Evolutionary conservation across 2,329 filamentous ascomycete genomes (phyloP).

Genomic region (Calonectria montana): DNA sequence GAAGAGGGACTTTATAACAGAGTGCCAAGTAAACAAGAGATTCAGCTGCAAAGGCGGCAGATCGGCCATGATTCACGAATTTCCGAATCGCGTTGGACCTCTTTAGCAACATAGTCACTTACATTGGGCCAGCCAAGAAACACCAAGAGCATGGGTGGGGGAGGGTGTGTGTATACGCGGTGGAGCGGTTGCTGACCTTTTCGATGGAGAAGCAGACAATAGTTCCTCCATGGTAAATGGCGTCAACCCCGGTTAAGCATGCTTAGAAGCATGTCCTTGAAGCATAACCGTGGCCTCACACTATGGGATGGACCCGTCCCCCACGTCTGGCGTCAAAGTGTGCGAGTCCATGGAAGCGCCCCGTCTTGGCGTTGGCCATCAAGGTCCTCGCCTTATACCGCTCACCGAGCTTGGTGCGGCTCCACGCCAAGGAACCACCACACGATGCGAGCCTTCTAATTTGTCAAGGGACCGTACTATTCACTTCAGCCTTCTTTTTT

Average conservation of each 20-base stretch:
- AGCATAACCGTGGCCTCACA: background rate
- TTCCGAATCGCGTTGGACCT: background rate
- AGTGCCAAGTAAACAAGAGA: background rate
- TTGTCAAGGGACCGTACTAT: background rate
- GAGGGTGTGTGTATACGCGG: background rate
- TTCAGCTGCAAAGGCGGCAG: constrained; percentile 6
- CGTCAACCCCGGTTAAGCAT: constrained; percentile 15
- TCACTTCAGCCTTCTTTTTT: background rate
- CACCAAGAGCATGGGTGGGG: background rate
- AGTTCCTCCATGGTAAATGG: constrained; percentile 1
- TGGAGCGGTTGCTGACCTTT: background rate
- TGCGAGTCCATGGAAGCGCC: background rate
- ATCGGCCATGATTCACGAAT: constrained; percentile 5
- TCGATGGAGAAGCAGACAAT: constrained; percentile 11
- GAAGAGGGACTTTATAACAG: constrained; percentile 17
- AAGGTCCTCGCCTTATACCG: constrained; percentile 39
- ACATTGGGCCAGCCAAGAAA: background rate
- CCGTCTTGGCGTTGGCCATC: constrained; percentile 36
- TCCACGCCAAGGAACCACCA: background rate
- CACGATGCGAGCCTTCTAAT: background rate
- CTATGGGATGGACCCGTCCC: background rate
- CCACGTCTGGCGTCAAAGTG: background rate
- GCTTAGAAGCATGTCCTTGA: constrained; percentile 15
- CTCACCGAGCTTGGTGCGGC: constrained; percentile 1
- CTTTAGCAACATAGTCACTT: background rate